Conservation (phyloP, 1,139 yeast species). For the Tardiomyces depauwii region DNA sequence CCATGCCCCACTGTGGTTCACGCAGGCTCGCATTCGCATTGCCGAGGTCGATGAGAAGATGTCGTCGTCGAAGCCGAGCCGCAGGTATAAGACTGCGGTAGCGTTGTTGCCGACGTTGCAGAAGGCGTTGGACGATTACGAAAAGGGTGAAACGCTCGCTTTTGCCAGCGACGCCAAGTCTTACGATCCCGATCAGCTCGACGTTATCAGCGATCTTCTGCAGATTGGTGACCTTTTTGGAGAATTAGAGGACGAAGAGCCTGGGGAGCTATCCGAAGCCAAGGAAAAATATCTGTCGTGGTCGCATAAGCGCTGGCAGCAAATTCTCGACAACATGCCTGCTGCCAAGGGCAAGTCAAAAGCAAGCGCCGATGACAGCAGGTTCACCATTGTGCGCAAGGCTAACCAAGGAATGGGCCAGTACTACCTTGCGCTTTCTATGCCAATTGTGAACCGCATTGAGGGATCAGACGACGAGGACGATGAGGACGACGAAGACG, state of each 20-base stretch:
- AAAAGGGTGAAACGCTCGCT: background rate
- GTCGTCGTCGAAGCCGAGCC: conserved; percentile 5
- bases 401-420: conserved; percentile 26
- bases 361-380: background rate
- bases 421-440: conserved; percentile 25
- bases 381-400: conserved; percentile 8
- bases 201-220: conserved; percentile 27
- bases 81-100: background rate
- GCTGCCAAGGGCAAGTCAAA: conserved; percentile 14
- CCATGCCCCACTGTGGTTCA: conserved; percentile 37
- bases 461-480: conserved; percentile 15
- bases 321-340: conserved; percentile 10
- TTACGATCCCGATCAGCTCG: conserved; percentile 10
- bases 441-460: conserved; percentile 17
- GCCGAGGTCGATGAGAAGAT: conserved; percentile 27
- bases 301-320: conserved; percentile 14
- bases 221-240: conserved; percentile 47
- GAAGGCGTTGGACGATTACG: background rate
- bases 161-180: background rate
- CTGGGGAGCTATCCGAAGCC: conserved; percentile 7
- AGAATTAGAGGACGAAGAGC: conserved; percentile 24
- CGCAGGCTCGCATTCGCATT: conserved; percentile 44
- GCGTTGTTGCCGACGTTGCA: background rate
- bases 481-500: conserved; percentile 11
- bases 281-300: conserved; percentile 11